Evolutionary conservation across 169 alveolate genomes (phyloP), one percentile per base, ranked within the genome.

Genomic region (Ichthyophthirius multifiliis): DNA sequence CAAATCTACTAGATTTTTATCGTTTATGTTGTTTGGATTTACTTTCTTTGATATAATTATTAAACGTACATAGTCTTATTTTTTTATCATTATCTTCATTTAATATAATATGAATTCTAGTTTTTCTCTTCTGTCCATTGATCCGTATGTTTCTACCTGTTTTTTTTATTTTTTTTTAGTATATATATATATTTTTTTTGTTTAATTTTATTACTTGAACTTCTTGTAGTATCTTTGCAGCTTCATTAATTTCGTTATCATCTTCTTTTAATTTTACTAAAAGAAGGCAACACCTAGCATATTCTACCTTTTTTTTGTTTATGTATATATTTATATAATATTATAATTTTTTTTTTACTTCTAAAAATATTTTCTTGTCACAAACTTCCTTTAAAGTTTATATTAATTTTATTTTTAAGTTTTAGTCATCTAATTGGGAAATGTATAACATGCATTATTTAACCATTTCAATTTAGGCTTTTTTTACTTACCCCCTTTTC

Each of bases 301-400:
- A 92, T 65, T 92, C 96, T 23, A 81, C 77, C 77, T 67, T 18
- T 13, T 34, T n/a, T 41, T 27, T 27, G 4, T 46, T 46, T 46
- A 10, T 16, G 23, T 12, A 12, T 12, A 46, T 46, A 16, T 12
- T 16, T 46, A 9, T 46, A 16, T 46, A 46, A 12, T 46, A 5
- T 46, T 46, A 9, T 46, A 46, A 46, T 46, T 46, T 46, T 9
- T 46, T 5, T 18, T 55, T 13, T 37, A 81, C 88, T 76, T 92
- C 96, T 13, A 92, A 74, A 75, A 74, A 92, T 32, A 92, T 92
- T 75, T 92, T 92, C 31, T 92, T 92, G 20, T 92, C 94, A 44
- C 92, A 65, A 9, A 90, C 93, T 43, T 85, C 86, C 63, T 86
- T 84, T 5, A 92, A 55, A 1, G 92, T 83, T 43, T 86, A 73